These are phyloP conservation scores for Eucalyptus regnans DNA, from an alignment of 345 rosid genomes.

Conservation along the genomic window DNA sequence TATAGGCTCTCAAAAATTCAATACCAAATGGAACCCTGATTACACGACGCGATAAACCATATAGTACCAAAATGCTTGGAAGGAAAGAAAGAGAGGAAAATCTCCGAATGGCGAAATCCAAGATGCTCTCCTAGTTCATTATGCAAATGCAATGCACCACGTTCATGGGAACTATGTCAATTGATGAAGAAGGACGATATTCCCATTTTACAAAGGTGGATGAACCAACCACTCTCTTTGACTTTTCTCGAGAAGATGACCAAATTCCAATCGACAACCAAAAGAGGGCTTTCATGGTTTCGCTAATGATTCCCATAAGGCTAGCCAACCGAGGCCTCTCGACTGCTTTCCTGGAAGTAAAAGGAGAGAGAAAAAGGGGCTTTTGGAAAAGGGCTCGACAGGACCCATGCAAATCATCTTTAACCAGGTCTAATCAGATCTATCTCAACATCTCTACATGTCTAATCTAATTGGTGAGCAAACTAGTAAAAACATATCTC, in stretches of 20 bases:
- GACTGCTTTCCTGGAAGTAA: background rate
- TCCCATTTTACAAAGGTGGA: background rate
- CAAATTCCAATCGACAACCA: background rate
- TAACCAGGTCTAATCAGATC: background rate
- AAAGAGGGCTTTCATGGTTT: background rate
- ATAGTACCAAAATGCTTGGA: background rate
- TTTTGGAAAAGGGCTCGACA: background rate
- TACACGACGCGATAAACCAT: background rate
- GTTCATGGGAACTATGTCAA: background rate
- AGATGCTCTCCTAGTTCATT: background rate
- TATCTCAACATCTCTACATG: background rate
- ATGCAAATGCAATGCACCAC: background rate
- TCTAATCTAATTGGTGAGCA: background rate
- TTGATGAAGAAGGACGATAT: background rate
- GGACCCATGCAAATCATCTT: background rate
- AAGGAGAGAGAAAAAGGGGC: background rate
- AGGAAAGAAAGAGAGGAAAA: background rate
- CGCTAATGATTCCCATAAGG: background rate
- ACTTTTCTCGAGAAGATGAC: background rate
- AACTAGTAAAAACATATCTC: background rate
- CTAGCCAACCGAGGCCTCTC: background rate
- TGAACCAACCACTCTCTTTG: background rate
- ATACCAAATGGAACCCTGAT: background rate
- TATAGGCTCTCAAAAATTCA: background rate
- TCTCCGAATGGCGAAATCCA: background rate